Percentiles rank a stretch among this genome's conserved stretches.
phyloP scores from a whole-genome alignment of 1,139 yeast genomes.

The Yamadazyma epiphylla region DNA sequence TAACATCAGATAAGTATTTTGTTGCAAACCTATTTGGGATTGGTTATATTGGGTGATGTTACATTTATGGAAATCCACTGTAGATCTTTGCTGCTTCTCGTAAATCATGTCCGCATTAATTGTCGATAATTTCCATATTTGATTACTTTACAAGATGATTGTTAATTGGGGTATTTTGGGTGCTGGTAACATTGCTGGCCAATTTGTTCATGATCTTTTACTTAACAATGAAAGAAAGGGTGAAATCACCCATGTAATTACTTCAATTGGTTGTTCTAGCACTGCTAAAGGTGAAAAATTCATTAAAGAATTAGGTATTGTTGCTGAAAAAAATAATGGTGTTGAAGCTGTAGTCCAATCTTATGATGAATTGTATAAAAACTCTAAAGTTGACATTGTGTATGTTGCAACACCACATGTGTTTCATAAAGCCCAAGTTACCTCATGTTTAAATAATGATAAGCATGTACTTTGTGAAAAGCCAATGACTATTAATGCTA shows the following conservation, averaged over 20 bases:
- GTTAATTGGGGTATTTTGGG: conserved; percentile 39
- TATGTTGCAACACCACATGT: conserved; percentile 59
- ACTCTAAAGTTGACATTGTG: conserved; percentile 45
- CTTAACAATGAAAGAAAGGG: conserved; percentile 20
- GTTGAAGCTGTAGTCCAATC: conserved; percentile 13
- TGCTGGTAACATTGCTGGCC: conserved; percentile 40
- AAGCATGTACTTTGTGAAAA: conserved; percentile 56
- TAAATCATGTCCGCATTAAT: too few relatives aligned
- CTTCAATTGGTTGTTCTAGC: conserved; percentile 28
- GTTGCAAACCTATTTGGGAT: too few relatives aligned
- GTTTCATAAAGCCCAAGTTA: conserved; percentile 46
- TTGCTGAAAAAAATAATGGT: conserved; percentile 3
- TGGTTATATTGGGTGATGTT: too few relatives aligned
- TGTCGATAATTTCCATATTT: too few relatives aligned
- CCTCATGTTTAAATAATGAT: conserved; percentile 44
- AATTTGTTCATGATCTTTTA: conserved; percentile 33
- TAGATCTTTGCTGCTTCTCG: too few relatives aligned
- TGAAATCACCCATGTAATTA: conserved; percentile 22
- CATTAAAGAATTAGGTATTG: conserved; percentile 7
- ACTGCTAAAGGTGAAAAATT: conserved; percentile 23
- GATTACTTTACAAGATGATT: conserved; percentile 1
- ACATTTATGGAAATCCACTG: too few relatives aligned
- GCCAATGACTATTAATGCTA: conserved; percentile 50
- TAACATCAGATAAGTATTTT: too few relatives aligned
- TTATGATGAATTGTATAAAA: conserved; percentile 36